A percentile compares a stretch with the other conserved stretches of the same genome.
phyloP scores from a whole-genome alignment of 2,329 filamentous ascomycete species.

The Cercospora citrullina region DNA sequence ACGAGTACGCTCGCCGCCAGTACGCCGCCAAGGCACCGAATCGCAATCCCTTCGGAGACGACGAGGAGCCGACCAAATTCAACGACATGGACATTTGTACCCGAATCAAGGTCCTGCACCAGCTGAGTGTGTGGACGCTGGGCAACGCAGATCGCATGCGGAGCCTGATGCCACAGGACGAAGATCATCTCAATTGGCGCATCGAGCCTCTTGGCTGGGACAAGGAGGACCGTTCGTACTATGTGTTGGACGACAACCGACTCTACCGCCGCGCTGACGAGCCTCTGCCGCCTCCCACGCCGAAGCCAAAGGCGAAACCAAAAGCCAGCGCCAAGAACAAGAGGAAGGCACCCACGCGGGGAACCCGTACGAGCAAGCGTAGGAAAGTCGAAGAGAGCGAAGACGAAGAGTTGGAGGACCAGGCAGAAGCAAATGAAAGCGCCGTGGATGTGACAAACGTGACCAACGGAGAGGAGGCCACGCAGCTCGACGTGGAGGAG shows the following conservation, averaged over 20 bases:
- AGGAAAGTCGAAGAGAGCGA: constrained; percentile 58
- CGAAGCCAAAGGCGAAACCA: constrained; percentile 54
- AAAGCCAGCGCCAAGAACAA: constrained; percentile 57
- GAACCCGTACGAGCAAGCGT: constrained; percentile 68
- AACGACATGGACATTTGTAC: constrained; percentile 77
- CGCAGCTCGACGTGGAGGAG: constrained; percentile 38
- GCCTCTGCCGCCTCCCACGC: constrained; percentile 57
- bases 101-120: constrained; percentile 81
- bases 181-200: constrained; percentile 52
- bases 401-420: constrained; percentile 44
- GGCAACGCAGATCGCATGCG: constrained; percentile 83
- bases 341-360: constrained; percentile 58
- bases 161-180: constrained; percentile 80
- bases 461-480: constrained; percentile 35
- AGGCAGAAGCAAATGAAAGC: constrained; percentile 44
- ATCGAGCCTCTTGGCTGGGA: constrained; percentile 90
- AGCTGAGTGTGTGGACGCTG: constrained; percentile 86
- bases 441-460: constrained; percentile 43
- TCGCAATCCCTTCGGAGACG: constrained; percentile 81
- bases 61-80: constrained; percentile 72
- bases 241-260: constrained; percentile 88
- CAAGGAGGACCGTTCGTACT: constrained; percentile 80
- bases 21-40: constrained; percentile 77
- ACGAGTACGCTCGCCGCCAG: constrained; percentile 88
- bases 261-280: constrained; percentile 86